Conservation (phyloP, 257 asterid genomes). For the Osmanthus fragrans region DNA sequence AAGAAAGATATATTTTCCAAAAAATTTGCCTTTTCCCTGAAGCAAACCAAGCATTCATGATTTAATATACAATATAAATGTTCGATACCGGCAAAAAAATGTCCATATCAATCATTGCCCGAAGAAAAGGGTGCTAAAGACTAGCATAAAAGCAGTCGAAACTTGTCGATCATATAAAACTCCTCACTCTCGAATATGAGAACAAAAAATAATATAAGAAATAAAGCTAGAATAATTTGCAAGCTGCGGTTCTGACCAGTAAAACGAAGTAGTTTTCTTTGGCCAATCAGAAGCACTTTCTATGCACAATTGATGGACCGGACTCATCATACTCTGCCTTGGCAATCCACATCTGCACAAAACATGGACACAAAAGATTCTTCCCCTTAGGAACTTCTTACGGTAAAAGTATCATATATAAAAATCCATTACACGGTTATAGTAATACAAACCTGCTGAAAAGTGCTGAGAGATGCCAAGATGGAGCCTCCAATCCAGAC, state of each 20-base stretch:
- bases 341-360: not conserved
- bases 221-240: not conserved
- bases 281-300: constrained; percentile 4
- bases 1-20: not conserved
- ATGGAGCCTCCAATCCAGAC: constrained; percentile 2
- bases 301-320: not conserved
- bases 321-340: constrained; percentile 3
- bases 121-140: not conserved
- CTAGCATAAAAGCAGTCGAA: not conserved
- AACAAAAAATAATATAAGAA: not conserved
- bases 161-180: not conserved
- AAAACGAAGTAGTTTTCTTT: not conserved
- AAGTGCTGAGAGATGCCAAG: constrained; percentile 5
- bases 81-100: not conserved
- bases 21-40: not conserved
- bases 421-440: not conserved
- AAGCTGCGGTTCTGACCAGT: not conserved
- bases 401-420: not conserved
- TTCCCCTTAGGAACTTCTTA: not conserved
- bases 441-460: not conserved
- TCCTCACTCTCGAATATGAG: not conserved
- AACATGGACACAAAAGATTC: not conserved
- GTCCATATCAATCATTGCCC: not conserved
- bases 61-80: not conserved
- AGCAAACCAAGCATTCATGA: not conserved